Percentiles rank a stretch among this genome's conserved stretches.
Conservation (phyloP, 129 eudicot species). For the Ambrosia artemisiifolia region DNA sequence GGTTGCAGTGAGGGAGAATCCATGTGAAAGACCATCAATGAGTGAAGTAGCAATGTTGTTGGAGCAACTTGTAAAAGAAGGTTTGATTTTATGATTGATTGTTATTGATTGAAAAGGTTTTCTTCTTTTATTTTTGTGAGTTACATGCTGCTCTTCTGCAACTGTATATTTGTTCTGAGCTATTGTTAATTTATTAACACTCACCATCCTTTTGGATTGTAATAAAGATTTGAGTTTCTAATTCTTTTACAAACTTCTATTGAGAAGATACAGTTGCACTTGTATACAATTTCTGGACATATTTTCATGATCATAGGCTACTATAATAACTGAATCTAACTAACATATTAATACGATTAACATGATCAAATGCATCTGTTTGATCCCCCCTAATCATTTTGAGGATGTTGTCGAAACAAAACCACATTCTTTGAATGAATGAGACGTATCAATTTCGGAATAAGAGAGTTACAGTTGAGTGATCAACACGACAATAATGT, state of each 20-base stretch:
- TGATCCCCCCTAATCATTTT: too few species aligned
- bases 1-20: slow-evolving; percentile 69
- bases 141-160: slow-evolving; percentile 39
- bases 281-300: neutral
- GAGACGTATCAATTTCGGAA: too few species aligned
- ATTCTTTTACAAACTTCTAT: neutral
- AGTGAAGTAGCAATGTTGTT: slow-evolving; percentile 48
- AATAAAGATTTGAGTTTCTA: slow-evolving; percentile 23
- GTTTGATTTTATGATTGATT: slow-evolving; percentile 60
- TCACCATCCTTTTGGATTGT: slow-evolving; percentile 27
- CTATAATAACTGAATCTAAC: too few species aligned
- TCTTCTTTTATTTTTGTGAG: slow-evolving; percentile 13
- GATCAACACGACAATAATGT: too few species aligned
- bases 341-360: too few species aligned
- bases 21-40: slow-evolving; percentile 66
- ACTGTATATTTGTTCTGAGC: slow-evolving; percentile 42
- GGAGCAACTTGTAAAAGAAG: slow-evolving; percentile 80
- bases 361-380: too few species aligned
- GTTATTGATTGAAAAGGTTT: slow-evolving; percentile 11
- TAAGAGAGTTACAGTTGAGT: too few species aligned
- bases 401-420: too few species aligned
- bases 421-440: too few species aligned
- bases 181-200: slow-evolving; percentile 35
- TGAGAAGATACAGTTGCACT: neutral
- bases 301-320: too few species aligned